A percentile compares a stretch with the other conserved stretches of the same genome.
Conservation (phyloP, 805 yeast genomes). For the Cyberlindnera mrakii region DNA sequence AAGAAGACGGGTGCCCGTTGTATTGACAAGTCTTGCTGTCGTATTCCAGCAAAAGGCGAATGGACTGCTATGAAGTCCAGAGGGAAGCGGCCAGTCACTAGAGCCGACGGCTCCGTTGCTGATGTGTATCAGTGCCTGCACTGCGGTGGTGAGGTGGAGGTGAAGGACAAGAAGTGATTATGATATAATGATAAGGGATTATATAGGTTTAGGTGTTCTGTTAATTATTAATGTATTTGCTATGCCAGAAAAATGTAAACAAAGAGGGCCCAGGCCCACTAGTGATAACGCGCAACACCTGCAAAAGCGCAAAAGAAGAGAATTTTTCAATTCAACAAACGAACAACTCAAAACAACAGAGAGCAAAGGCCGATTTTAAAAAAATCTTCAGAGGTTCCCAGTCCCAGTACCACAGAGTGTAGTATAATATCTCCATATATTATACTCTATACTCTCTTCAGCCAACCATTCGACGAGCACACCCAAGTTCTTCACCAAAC, state of each 20-base stretch:
- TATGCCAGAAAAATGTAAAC: too few relatives aligned
- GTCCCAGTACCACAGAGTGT: too few relatives aligned
- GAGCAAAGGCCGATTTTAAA: too few relatives aligned
- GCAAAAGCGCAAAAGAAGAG: too few relatives aligned
- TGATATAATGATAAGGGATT: too few relatives aligned
- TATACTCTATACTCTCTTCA: not conserved
- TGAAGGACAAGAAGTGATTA: conserved; percentile 19
- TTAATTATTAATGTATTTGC: too few relatives aligned
- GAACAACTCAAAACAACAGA: too few relatives aligned
- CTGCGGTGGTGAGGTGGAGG: conserved; percentile 53
- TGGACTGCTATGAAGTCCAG: conserved; percentile 81
- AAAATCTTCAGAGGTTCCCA: too few relatives aligned
- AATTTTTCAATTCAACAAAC: too few relatives aligned
- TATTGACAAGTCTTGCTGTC: conserved; percentile 62
- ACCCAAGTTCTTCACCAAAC: not conserved
- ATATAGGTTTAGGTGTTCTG: too few relatives aligned
- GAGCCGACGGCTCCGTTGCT: conserved; percentile 23
- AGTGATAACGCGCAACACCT: too few relatives aligned
- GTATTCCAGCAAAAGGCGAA: conserved; percentile 95
- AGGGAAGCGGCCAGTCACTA: conserved; percentile 37
- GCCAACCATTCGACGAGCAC: not conserved
- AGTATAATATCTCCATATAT: not conserved
- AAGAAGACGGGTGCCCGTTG: conserved; percentile 94
- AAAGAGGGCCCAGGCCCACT: too few relatives aligned
- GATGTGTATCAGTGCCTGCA: conserved; percentile 48